Base-by-base conservation (phyloP, 2,329 filamentous ascomycete genomes). In the Pleoardoris graminearum region DNA sequence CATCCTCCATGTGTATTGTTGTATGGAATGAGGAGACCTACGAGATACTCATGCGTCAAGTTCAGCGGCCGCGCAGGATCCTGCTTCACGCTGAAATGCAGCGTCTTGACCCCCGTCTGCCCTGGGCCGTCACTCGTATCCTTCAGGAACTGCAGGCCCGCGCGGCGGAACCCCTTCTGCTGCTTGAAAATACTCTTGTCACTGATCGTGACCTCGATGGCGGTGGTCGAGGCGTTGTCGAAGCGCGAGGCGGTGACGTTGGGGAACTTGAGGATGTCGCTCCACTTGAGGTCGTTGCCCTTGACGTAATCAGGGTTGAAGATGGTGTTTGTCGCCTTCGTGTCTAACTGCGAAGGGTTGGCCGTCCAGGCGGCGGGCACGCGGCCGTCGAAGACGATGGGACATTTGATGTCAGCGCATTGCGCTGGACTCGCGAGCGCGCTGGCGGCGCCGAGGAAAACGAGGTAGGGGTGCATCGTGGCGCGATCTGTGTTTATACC, bases 101-200 rank as follows among this genome's bases (percentile, higher is more conserved):
- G 76, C 1, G 83, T 85, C 72, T 85, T 85, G 52, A 85, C 70
- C 23, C 82, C 83, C 22, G 68, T 66, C 32, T 78, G 81, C 19
- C 79, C 81, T n/a, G 72, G 58, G 47, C 84, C 82, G 37, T 78
- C 77, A 48, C 81, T 75, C 16, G 73, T 81, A 79, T 73, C 78
- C 72, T 59, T 75, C 69, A 79, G 75, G 49, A 83, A 73, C 41
- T 73, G 77, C 47, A 85, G 76, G 54, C 85, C 83, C 1, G 81
- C 81, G 56, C 84, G 82, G 35, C 84, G 79, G 74, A 87, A 86
- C 17, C 84, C 84, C 2, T 71, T 71, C 69, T 87, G 84, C 59
- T 80, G 78, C 61, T 75, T 58, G 70, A 86, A 87, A 68, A 87
- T 85, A 60, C 82, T 84, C 53, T 77, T 61, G 67, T 86, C 83